phyloP scores from a whole-genome alignment of 1,139 yeast species.

The Williopsis jadinii region DNA sequence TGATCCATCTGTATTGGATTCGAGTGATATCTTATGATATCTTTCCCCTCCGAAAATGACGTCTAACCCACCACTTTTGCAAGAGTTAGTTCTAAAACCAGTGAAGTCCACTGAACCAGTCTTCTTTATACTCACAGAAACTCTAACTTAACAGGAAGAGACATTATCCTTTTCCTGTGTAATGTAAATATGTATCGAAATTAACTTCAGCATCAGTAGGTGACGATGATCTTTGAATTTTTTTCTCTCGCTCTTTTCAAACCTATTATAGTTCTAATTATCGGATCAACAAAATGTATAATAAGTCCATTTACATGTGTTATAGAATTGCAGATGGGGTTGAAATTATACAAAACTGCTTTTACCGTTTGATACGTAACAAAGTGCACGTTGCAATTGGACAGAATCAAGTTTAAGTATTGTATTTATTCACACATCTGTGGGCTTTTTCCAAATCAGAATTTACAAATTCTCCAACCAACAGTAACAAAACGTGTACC shows the following conservation, averaged over 20 bases:
- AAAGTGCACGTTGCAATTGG: too few relatives aligned
- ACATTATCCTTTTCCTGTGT: conserved; percentile 1
- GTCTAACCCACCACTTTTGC: conserved; percentile 16
- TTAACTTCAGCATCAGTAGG: too few relatives aligned
- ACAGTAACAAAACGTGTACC: conserved; percentile 31
- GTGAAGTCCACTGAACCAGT: too few relatives aligned
- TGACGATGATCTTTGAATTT: too few relatives aligned
- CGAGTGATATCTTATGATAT: conserved; percentile 8
- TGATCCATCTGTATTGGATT: conserved; percentile 5
- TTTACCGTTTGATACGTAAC: too few relatives aligned
- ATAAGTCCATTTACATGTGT: not conserved
- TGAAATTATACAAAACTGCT: not conserved
- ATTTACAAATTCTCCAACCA: conserved; percentile 24
- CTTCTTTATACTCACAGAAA: conserved; percentile 5
- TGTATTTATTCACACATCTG: too few relatives aligned
- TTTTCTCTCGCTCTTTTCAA: too few relatives aligned
- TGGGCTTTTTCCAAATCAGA: conserved; percentile 1
- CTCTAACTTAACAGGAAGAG: conserved; percentile 9
- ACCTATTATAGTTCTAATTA: too few relatives aligned
- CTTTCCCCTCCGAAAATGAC: conserved; percentile 14
- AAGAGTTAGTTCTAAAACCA: not conserved
- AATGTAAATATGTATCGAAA: not conserved
- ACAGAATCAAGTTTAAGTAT: too few relatives aligned
- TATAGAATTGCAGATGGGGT: not conserved
- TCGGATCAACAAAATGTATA: not conserved